Conservation (phyloP, 169 alveolate species). For the Toxoplasma gondii region DNA sequence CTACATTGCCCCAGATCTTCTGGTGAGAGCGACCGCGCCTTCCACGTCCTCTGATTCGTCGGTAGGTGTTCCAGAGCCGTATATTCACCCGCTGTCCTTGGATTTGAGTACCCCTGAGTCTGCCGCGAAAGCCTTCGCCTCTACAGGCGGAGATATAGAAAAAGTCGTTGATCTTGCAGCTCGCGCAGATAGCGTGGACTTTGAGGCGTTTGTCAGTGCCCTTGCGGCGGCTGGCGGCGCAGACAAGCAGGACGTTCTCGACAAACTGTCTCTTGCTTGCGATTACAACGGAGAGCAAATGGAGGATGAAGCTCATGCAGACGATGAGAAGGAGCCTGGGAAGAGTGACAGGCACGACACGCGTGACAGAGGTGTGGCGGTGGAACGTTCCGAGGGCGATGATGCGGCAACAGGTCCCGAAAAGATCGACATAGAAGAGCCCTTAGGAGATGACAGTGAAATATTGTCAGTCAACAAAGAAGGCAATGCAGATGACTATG, state of each 20-base stretch:
- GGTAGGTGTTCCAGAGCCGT: background rate
- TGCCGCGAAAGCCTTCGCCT: constrained; percentile 1
- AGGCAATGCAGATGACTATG: background rate
- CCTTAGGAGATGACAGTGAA: background rate
- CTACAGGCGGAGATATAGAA: constrained; percentile 2
- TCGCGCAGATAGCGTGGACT: constrained; percentile 15
- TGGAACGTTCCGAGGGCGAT: background rate
- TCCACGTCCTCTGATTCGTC: background rate
- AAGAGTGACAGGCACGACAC: background rate
- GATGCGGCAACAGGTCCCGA: background rate
- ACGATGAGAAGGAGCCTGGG: background rate
- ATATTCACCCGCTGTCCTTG: background rate
- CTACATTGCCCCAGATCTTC: background rate
- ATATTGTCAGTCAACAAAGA: background rate
- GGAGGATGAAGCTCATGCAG: background rate
- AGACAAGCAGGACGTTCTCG: background rate
- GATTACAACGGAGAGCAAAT: background rate
- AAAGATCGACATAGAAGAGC: background rate
- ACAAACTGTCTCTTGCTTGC: background rate
- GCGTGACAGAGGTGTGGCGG: too few species aligned
- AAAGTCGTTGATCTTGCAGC: background rate
- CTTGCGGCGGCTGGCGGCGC: background rate
- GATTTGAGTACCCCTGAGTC: background rate
- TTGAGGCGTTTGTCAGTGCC: constrained; percentile 2
- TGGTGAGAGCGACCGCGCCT: background rate